These are phyloP conservation scores for Closterium sp. DNA, from an alignment of 139 green algal genomes.

Conservation along the genomic window DNA sequence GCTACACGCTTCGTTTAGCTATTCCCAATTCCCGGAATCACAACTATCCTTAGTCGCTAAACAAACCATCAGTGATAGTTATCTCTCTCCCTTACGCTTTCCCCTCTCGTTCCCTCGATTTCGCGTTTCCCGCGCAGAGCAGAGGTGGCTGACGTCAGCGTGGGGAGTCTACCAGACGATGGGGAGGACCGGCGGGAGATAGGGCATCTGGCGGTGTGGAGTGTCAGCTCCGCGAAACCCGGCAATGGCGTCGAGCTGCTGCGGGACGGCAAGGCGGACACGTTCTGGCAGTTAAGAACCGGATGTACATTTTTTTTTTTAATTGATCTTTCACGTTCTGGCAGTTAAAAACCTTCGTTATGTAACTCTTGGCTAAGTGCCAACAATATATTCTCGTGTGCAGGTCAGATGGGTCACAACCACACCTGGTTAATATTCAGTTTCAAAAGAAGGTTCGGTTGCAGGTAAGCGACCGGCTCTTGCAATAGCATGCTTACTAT, in stretches of 20 bases:
- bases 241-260: conserved; percentile 94
- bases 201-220: conserved; percentile 84
- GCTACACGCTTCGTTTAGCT: no score
- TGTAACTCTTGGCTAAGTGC: no score
- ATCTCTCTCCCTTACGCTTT: background rate
- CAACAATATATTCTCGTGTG: background rate
- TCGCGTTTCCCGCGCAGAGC: background rate
- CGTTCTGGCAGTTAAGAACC: conserved; percentile 84
- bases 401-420: conserved; percentile 69
- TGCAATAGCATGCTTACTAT: background rate
- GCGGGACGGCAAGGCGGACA: conserved; percentile 83
- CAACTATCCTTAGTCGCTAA: background rate
- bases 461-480: conserved; percentile 42
- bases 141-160: background rate
- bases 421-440: conserved; percentile 89
- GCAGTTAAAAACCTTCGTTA: no score
- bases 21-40: no score
- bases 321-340: no score
- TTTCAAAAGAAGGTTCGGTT: conserved; percentile 81
- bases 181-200: conserved; percentile 66
- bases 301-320: background rate
- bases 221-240: conserved; percentile 88
- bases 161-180: background rate
- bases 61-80: background rate
- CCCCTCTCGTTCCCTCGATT: background rate